Conservation (phyloP, 2,329 filamentous ascomycete species). For the Sporothrix phasma region DNA sequence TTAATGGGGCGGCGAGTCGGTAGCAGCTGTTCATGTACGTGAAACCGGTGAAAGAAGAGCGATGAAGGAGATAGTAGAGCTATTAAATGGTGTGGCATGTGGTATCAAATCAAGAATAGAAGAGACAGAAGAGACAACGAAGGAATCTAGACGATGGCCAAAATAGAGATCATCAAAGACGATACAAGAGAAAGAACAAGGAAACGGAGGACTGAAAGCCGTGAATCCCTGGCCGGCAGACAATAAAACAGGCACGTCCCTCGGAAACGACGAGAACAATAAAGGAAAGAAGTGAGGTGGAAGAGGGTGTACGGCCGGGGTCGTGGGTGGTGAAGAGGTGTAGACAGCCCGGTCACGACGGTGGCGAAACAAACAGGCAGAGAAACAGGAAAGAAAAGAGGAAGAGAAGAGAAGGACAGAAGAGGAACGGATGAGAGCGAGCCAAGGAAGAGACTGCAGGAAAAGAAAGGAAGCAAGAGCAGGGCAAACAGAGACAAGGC, state of each 20-base stretch:
- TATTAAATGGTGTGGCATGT: not conserved
- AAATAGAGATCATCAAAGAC: not conserved
- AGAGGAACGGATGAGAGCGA: not conserved
- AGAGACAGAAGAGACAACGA: not conserved
- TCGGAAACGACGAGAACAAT: not conserved
- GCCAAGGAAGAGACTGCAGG: too few relatives aligned
- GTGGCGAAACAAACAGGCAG: not conserved
- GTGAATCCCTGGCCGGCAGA: constrained; percentile 7
- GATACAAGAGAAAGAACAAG: not conserved
- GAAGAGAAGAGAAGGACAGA: not conserved
- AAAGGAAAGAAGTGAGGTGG: not conserved
- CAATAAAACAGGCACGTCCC: not conserved
- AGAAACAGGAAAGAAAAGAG: not conserved
- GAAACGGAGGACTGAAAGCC: not conserved
- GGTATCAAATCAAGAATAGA: not conserved
- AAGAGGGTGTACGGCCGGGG: not conserved
- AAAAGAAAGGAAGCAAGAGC: not conserved
- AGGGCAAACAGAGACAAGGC: not conserved
- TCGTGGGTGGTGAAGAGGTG: not conserved
- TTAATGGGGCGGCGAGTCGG: not conserved
- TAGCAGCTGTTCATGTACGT: not conserved
- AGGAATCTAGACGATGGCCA: not conserved
- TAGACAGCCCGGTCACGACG: not conserved
- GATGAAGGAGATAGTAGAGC: not conserved
- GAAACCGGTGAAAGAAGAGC: not conserved